Evolutionary conservation across 2,329 filamentous ascomycete species (phyloP).

Genomic region (Colletotrichum costaricense): DNA sequence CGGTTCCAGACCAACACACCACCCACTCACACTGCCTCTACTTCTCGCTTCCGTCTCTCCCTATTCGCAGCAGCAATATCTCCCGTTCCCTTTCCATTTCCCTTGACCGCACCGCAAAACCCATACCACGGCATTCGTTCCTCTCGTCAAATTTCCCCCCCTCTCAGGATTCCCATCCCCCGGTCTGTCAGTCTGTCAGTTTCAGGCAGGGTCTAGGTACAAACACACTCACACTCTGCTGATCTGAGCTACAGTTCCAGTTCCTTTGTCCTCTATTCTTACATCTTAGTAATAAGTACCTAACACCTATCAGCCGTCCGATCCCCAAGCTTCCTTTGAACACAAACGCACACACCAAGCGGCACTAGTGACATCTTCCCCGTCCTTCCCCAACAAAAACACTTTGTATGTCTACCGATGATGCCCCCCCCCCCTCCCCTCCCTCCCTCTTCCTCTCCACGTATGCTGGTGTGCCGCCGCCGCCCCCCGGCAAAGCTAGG

Average conservation of each 20-base stretch:
- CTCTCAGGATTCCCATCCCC: too few species aligned
- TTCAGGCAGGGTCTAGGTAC: background rate
- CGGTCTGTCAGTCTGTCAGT: background rate
- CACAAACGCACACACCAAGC: background rate
- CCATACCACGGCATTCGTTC: slow-evolving; percentile 6
- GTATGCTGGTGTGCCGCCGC: background rate
- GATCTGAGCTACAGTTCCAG: background rate
- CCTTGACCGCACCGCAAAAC: background rate
- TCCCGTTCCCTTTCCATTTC: background rate
- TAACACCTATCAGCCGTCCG: background rate
- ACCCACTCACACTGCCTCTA: background rate
- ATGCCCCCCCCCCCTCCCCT: background rate
- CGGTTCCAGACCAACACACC: background rate
- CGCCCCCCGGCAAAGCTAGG: slow-evolving; percentile 5
- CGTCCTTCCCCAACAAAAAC: slow-evolving; percentile 30
- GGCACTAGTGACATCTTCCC: background rate
- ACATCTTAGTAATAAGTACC: background rate
- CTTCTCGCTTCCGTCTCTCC: background rate
- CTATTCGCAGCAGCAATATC: background rate
- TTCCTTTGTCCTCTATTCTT: too few species aligned
- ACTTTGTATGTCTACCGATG: background rate
- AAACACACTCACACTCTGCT: background rate
- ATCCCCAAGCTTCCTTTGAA: background rate
- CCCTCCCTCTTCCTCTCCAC: slow-evolving; percentile 5
- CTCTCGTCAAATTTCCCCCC: background rate